Evolutionary conservation across 1,139 yeast species (phyloP).

Genomic region (Lodderomyces margitis): DNA sequence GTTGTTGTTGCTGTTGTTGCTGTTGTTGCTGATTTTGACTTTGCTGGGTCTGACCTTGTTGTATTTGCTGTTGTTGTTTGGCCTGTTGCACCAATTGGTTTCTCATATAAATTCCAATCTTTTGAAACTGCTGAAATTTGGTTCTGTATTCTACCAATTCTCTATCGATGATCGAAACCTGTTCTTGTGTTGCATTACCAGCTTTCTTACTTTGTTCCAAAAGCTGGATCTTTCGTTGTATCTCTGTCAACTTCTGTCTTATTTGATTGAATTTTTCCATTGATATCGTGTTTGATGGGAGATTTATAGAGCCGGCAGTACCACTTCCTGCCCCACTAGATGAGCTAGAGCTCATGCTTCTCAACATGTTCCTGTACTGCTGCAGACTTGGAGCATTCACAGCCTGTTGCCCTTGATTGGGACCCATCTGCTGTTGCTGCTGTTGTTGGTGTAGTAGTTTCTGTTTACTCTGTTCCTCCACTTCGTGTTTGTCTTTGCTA

Average conservation of each 20-base stretch:
- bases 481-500: slow-evolving; percentile 10
- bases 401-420: slow-evolving; percentile 5
- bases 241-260: slow-evolving; percentile 38
- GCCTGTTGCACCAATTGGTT: slow-evolving; percentile 41
- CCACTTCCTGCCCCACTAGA: slow-evolving; percentile 13
- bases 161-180: slow-evolving; percentile 33
- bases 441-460: slow-evolving; percentile 8
- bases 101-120: slow-evolving; percentile 40
- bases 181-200: slow-evolving; percentile 23
- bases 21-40: slow-evolving; percentile 9
- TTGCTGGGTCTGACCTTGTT: slow-evolving; percentile 11
- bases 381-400: slow-evolving; percentile 1
- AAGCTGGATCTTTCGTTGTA: slow-evolving; percentile 40
- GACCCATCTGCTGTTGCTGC: slow-evolving; percentile 3
- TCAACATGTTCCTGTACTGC: slow-evolving; percentile 7
- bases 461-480: slow-evolving; percentile 9
- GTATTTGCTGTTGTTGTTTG: slow-evolving; percentile 16
- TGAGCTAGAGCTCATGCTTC: slow-evolving; percentile 9
- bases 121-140: slow-evolving; percentile 39
- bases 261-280: slow-evolving; percentile 44
- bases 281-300: slow-evolving; percentile 27
- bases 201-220: slow-evolving; percentile 29
- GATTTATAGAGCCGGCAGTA: slow-evolving; percentile 6
- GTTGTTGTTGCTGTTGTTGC: slow-evolving; percentile 7
- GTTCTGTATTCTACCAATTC: slow-evolving; percentile 37